Conservation (phyloP, 345 rosid species). For the Geranium rotundifolium region DNA sequence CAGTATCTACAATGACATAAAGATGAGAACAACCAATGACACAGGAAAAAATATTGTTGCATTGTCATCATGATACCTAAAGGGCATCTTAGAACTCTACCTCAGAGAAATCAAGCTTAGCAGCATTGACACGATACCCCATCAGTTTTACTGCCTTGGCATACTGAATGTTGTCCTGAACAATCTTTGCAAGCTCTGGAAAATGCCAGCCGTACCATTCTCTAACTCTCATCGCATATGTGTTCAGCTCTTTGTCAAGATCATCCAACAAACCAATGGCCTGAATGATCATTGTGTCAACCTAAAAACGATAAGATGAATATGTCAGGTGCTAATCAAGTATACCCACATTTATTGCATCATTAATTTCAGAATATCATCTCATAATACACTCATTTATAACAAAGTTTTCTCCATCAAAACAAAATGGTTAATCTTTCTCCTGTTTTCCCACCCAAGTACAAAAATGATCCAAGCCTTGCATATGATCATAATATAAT, state of each 20-base stretch:
- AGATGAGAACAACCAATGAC: background rate
- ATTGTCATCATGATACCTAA: too few species aligned
- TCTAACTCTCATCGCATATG: slow-evolving; percentile 81
- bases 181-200: slow-evolving; percentile 89
- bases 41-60: too few species aligned
- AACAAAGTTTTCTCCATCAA: background rate
- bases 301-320: slow-evolving; percentile 26
- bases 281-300: slow-evolving; percentile 94
- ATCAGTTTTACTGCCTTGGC: slow-evolving; percentile 78
- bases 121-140: slow-evolving; percentile 78
- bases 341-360: too few species aligned
- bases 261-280: slow-evolving; percentile 93
- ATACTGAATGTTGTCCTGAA: slow-evolving; percentile 67
- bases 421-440: background rate
- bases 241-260: slow-evolving; percentile 91
- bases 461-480: background rate
- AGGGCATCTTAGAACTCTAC: slow-evolving; percentile 11
- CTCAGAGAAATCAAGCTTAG: slow-evolving; percentile 85
- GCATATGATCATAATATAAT: too few species aligned
- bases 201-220: slow-evolving; percentile 99
- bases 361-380: background rate
- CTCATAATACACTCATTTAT: background rate
- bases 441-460: background rate
- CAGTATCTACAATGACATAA: slow-evolving; percentile 29
- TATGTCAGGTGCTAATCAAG: background rate